Evolutionary conservation across 371 early-diverging fungal genomes (phyloP), one percentile per base, ranked within the genome.

Genomic region (Capillidium heterosporum): DNA sequence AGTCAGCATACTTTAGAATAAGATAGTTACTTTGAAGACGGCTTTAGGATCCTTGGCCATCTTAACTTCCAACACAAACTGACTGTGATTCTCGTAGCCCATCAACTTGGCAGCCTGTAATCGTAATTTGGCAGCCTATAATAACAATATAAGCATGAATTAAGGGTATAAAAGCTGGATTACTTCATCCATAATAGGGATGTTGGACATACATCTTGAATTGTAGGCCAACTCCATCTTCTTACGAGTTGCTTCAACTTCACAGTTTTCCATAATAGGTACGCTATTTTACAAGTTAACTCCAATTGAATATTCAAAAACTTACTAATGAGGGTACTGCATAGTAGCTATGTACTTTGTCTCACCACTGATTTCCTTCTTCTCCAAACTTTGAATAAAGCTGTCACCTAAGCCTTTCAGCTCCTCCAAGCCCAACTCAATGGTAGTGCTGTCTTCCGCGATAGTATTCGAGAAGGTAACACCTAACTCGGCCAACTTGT

Each of bases 31-130:
- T 23, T 52, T 29, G 8, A 27, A 32, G 29, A 55, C 89, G 0
- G 66, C 67, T 43, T 73, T 71, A 1, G 82, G 79, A 1, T 65
- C 66, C 67, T 90, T 87, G 52, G 92, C 91, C 91, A 91, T 90
- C 65, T 82, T 83, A 43, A 77, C 71, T 60, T 89, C 86, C 11
- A 90, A 69, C 11, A 73, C 70, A 62, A 68, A 89, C 23, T 71
- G 78, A 11, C 86, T 85, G 65, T 89, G 88, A 32, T 70, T 76
- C 56, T 68, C 63, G 69, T 82, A 90, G 0, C 88, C 89, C 29
- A 89, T 62, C 50, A 91, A 63, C 63, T 71, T 40, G 19, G 69
- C 66, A 4, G 65, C 66, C 17, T 68, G 60, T 10, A 63, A 57
- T 19, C 69, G 62, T 24, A 65, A 49, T 23, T 57, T 55, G 29